These are phyloP conservation scores for Leccinum longicurvipes DNA, from an alignment of 768 basidiomycete species.

Conservation along the genomic window DNA sequence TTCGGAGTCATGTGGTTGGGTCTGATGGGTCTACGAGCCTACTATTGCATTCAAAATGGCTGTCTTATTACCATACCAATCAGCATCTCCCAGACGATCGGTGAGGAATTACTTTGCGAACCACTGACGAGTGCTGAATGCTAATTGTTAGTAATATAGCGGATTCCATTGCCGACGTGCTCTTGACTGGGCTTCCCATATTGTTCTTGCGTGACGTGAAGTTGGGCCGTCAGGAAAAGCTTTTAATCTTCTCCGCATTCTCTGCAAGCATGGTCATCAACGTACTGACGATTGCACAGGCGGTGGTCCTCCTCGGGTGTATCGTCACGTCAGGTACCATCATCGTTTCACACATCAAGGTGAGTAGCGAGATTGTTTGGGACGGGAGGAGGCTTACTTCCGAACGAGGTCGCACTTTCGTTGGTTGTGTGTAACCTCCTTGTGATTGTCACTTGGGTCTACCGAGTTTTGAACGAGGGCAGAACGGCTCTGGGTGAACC, in stretches of 20 bases:
- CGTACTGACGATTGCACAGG: neutral
- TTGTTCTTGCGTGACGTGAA: slow-evolving; percentile 2
- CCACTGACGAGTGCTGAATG: neutral
- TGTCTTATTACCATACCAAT: neutral
- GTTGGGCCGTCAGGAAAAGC: neutral
- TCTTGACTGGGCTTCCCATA: slow-evolving; percentile 1
- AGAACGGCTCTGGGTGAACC: neutral
- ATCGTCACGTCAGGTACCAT: neutral
- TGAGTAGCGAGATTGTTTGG: neutral
- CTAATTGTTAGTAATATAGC: neutral
- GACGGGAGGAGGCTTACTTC: neutral
- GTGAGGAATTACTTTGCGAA: neutral
- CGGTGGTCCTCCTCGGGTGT: neutral
- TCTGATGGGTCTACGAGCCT: neutral
- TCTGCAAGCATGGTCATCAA: neutral
- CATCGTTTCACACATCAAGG: slow-evolving; percentile 1
- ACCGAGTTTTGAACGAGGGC: neutral
- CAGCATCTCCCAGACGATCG: neutral
- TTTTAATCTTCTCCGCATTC: neutral
- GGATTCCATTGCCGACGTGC: neutral
- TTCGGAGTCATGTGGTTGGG: neutral
- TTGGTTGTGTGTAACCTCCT: neutral
- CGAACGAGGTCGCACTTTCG: neutral
- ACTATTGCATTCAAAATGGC: neutral
- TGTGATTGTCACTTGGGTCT: neutral